Conservation (phyloP, 2,329 filamentous ascomycete genomes). For the Aspergillus sp. region DNA sequence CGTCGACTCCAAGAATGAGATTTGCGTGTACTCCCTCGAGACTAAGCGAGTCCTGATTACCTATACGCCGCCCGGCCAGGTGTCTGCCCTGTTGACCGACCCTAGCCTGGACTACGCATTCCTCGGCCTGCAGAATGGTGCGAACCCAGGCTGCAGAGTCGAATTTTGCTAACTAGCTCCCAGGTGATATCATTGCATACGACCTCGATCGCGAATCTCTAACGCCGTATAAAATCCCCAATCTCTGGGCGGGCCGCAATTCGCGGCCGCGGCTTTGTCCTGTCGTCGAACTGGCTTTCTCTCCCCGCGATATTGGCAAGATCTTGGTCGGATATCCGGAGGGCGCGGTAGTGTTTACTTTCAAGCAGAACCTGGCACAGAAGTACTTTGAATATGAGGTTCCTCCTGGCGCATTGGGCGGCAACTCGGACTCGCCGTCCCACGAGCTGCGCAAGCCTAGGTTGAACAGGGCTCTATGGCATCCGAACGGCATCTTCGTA, state of each 20-base stretch:
- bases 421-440: conserved; percentile 52
- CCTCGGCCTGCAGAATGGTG: conserved; percentile 65
- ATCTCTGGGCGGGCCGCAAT: conserved; percentile 71
- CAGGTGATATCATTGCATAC: conserved; percentile 77
- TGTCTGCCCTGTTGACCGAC: conserved; percentile 67
- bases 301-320: conserved; percentile 86
- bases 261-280: conserved; percentile 55
- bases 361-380: conserved; percentile 75
- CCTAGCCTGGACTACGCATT: conserved; percentile 91
- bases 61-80: conserved; percentile 67
- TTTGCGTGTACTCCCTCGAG: conserved; percentile 73
- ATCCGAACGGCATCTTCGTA: conserved; percentile 86
- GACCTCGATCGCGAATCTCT: conserved; percentile 75
- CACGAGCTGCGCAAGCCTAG: conserved; percentile 59
- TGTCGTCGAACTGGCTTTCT: conserved; percentile 71
- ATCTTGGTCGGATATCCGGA: conserved; percentile 83
- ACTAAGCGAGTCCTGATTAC: conserved; percentile 56
- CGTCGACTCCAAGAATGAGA: conserved; percentile 75
- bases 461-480: conserved; percentile 80
- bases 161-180: neutral
- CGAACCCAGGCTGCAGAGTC: conserved; percentile 6
- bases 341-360: conserved; percentile 82
- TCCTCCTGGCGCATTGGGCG: conserved; percentile 75
- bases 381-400: conserved; percentile 78
- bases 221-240: conserved; percentile 71